phyloP scores from a whole-genome alignment of 257 asterid genomes.

The Solanum commersonii region DNA sequence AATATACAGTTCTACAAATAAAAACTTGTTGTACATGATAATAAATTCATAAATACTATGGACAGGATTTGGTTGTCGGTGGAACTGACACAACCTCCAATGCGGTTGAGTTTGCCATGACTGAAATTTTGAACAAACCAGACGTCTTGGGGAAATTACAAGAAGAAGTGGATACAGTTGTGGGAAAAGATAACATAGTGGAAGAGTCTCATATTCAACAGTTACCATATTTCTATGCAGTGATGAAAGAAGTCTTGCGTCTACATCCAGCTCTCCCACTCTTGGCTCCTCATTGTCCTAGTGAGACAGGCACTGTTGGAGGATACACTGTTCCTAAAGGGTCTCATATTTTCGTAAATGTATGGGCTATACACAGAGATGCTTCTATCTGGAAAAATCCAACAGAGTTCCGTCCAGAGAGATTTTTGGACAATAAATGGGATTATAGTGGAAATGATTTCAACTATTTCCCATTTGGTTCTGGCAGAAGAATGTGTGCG shows the following conservation, averaged over 20 bases:
- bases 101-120: slow-evolving; percentile 47
- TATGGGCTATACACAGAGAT: neutral
- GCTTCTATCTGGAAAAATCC: neutral
- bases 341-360: neutral
- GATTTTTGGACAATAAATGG: neutral
- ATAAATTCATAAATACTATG: neutral
- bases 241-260: neutral
- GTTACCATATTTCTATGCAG: neutral
- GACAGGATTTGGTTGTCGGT: slow-evolving; percentile 63
- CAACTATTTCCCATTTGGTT: neutral
- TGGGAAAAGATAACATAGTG: slow-evolving; percentile 20
- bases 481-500: too few species aligned
- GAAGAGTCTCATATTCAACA: neutral
- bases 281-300: neutral
- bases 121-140: slow-evolving; percentile 43
- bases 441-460: neutral
- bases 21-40: neutral
- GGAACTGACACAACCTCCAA: slow-evolving; percentile 76
- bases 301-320: neutral
- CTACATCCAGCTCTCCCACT: neutral
- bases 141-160: neutral
- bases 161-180: slow-evolving; percentile 36
- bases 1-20: neutral
- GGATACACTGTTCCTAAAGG: neutral
- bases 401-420: neutral